These are phyloP conservation scores for Coemansia sp. DNA, from an alignment of 192 early-diverging fungal genomes.

Conservation along the genomic window DNA sequence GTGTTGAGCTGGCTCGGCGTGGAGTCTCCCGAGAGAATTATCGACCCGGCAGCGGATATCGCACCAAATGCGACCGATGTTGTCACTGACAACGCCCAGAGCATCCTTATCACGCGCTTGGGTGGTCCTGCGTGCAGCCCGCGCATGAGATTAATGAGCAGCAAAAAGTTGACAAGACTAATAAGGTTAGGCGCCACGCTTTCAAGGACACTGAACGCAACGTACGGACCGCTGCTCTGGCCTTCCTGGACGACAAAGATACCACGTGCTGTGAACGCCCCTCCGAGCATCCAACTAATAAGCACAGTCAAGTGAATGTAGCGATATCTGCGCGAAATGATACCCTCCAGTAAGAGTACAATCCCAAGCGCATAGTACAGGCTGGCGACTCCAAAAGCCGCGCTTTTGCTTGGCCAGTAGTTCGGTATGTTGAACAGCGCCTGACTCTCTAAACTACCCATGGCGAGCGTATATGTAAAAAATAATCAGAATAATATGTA, in stretches of 20 bases:
- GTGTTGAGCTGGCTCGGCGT: neutral
- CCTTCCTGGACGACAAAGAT: neutral
- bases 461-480: neutral
- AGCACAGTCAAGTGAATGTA: slow-evolving; percentile 2
- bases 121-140: neutral
- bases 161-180: slow-evolving; percentile 16
- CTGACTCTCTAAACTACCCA: neutral
- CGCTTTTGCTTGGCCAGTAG: slow-evolving; percentile 15
- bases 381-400: slow-evolving; percentile 8
- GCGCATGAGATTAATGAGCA: slow-evolving; percentile 5
- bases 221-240: neutral
- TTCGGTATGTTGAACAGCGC: slow-evolving; percentile 7
- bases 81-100: slow-evolving; percentile 3
- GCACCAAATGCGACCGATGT: slow-evolving; percentile 12
- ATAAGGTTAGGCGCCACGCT: slow-evolving; percentile 13
- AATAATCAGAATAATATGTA: neutral
- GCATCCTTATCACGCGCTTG: neutral
- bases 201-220: slow-evolving; percentile 11
- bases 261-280: slow-evolving; percentile 13
- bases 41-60: slow-evolving; percentile 4
- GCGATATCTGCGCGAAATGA: neutral
- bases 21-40: neutral
- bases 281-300: slow-evolving; percentile 12
- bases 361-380: slow-evolving; percentile 3
- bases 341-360: neutral